A percentile compares a stretch with the other conserved stretches of the same genome.
phyloP scores from a whole-genome alignment of 176 grass and related monocot genomes.

The Carex kokanica region DNA sequence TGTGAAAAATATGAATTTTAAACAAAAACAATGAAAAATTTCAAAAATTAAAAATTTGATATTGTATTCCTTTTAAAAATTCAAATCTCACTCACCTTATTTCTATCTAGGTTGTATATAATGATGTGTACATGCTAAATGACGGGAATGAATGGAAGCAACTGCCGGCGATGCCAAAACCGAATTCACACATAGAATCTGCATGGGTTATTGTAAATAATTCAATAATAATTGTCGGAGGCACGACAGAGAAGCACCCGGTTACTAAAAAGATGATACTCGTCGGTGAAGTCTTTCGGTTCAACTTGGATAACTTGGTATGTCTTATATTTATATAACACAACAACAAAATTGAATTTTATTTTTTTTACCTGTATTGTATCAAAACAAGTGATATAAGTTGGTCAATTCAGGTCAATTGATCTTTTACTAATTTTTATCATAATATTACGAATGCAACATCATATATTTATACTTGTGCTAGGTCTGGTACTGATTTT shows the following conservation, averaged over 20 bases:
- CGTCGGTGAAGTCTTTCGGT: slow-evolving; percentile 75
- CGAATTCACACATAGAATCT: slow-evolving; percentile 85
- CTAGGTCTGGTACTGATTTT: too few relatives aligned
- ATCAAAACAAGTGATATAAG: background rate
- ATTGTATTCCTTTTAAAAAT: background rate
- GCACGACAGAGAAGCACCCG: slow-evolving; percentile 84
- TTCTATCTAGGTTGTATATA: slow-evolving; percentile 57
- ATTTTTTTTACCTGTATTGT: too few relatives aligned
- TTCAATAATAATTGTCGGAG: slow-evolving; percentile 71
- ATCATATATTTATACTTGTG: background rate
- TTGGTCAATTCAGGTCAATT: background rate
- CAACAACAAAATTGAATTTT: background rate
- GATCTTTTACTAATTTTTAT: background rate
- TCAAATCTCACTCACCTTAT: background rate
- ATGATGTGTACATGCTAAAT: slow-evolving; percentile 74
- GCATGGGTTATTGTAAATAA: slow-evolving; percentile 70
- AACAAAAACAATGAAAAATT: too few relatives aligned
- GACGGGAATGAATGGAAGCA: slow-evolving; percentile 53
- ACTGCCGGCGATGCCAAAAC: slow-evolving; percentile 70
- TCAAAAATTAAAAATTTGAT: background rate
- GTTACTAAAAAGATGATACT: slow-evolving; percentile 91
- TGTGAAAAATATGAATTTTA: too few relatives aligned
- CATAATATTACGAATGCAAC: background rate
- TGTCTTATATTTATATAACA: background rate
- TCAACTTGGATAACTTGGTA: slow-evolving; percentile 71